Evolutionary conservation across 345 rosid species (phyloP).

Genomic region (Citrus glauca): DNA sequence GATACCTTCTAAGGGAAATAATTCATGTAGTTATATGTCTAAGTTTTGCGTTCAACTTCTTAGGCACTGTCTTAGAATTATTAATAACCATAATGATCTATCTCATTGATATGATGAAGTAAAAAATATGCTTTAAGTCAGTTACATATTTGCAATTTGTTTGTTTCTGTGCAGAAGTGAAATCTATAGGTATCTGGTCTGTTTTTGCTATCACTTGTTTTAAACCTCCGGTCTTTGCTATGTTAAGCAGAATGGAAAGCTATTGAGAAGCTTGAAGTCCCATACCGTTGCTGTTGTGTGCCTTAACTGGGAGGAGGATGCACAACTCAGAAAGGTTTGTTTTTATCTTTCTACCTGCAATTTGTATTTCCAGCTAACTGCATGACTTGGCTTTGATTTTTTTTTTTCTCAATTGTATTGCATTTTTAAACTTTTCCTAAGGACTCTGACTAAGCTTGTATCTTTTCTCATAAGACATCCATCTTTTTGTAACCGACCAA

Average conservation of each 20-base stretch:
- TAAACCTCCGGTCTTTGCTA: constrained; percentile 6
- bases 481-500: neutral
- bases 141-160: neutral
- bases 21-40: neutral
- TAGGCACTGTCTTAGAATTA: neutral
- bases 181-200: neutral
- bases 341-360: neutral
- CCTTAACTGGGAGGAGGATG: constrained; percentile 88
- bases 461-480: neutral
- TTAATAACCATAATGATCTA: neutral
- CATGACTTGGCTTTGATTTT: neutral
- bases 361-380: neutral
- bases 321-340: constrained; percentile 41
- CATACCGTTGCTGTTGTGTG: constrained; percentile 72
- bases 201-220: neutral
- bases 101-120: neutral
- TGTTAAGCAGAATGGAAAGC: constrained; percentile 65
- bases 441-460: neutral
- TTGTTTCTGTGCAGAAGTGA: neutral
- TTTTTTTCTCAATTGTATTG: neutral
- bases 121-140: neutral
- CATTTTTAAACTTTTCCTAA: constrained; percentile 2
- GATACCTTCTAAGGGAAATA: neutral
- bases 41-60: neutral
- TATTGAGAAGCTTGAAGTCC: constrained; percentile 69